These are phyloP conservation scores for Glycine latifolia DNA, from an alignment of 306 rosid genomes.

Conservation along the genomic window DNA sequence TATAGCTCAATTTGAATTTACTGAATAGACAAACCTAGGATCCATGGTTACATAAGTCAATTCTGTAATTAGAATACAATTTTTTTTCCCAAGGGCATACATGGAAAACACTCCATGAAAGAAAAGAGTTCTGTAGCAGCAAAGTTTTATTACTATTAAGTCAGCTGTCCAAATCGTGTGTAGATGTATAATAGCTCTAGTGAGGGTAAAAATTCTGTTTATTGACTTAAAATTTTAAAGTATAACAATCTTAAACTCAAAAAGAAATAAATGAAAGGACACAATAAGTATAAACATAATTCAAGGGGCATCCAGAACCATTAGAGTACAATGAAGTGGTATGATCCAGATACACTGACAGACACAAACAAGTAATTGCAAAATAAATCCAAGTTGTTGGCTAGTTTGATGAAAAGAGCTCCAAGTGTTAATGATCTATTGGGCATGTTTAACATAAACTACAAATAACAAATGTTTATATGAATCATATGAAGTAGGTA, in stretches of 20 bases:
- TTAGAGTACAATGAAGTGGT: too few relatives aligned
- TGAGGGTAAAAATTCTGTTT: background rate
- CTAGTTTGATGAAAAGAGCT: background rate
- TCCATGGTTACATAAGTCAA: conserved; percentile 39
- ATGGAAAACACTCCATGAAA: conserved; percentile 7
- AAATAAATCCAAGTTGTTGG: conserved; percentile 15
- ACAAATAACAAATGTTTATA: background rate
- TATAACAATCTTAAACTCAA: background rate
- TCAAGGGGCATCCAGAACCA: background rate
- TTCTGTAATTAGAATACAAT: conserved; percentile 6
- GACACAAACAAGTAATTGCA: background rate
- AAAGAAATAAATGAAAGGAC: background rate
- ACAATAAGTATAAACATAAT: background rate
- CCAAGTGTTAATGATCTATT: background rate
- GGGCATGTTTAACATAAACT: background rate
- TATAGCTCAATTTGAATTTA: conserved; percentile 55
- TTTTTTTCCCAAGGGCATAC: conserved; percentile 6
- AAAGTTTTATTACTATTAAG: background rate
- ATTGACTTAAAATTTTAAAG: conserved; percentile 13
- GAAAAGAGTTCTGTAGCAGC: background rate
- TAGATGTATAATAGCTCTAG: background rate
- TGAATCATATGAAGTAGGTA: background rate
- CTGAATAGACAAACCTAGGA: conserved; percentile 85
- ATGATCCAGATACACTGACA: conserved; percentile 29
- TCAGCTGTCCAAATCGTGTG: background rate